A percentile compares a stretch with the other conserved stretches of the same genome.
Evolutionary conservation across 805 yeast genomes (phyloP).

Genomic region (Sugiyamaella smithiae): DNA sequence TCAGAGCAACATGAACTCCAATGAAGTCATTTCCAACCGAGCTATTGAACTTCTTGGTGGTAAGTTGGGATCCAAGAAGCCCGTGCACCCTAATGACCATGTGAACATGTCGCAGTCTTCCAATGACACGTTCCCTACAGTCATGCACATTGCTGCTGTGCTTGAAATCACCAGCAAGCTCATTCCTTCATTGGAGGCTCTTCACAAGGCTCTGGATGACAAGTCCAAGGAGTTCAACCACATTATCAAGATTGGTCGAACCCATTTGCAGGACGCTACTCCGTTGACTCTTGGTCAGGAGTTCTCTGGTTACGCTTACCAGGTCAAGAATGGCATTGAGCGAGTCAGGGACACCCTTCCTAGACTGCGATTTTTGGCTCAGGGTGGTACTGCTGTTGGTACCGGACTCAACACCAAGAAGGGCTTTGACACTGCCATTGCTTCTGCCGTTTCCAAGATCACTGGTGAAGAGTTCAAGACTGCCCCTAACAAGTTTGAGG

Average conservation of each 20-base stretch:
- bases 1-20: slow-evolving; percentile 98
- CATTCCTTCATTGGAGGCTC: slow-evolving; percentile 73
- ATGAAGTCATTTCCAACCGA: slow-evolving; percentile 97
- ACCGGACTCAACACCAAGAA: slow-evolving; percentile 93
- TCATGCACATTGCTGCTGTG: slow-evolving; percentile 99
- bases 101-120: slow-evolving; percentile 98
- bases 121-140: slow-evolving; percentile 98
- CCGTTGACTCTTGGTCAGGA: slow-evolving; percentile 98
- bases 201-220: slow-evolving; percentile 72
- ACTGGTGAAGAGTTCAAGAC: slow-evolving; percentile 88
- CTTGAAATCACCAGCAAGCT: slow-evolving; percentile 73
- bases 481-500: slow-evolving; percentile 99
- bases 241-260: slow-evolving; percentile 98
- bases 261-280: slow-evolving; percentile 98
- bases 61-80: slow-evolving; percentile 81
- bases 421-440: slow-evolving; percentile 86
- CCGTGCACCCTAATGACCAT: slow-evolving; percentile 98
- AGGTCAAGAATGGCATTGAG: slow-evolving; percentile 83
- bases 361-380: slow-evolving; percentile 80
- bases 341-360: slow-evolving; percentile 78
- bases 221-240: slow-evolving; percentile 81
- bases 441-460: slow-evolving; percentile 76
- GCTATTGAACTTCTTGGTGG: slow-evolving; percentile 97
- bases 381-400: slow-evolving; percentile 99
- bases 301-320: slow-evolving; percentile 94